phyloP scores from a whole-genome alignment of 768 basidiomycete species.

The Cubamyces sp. region DNA sequence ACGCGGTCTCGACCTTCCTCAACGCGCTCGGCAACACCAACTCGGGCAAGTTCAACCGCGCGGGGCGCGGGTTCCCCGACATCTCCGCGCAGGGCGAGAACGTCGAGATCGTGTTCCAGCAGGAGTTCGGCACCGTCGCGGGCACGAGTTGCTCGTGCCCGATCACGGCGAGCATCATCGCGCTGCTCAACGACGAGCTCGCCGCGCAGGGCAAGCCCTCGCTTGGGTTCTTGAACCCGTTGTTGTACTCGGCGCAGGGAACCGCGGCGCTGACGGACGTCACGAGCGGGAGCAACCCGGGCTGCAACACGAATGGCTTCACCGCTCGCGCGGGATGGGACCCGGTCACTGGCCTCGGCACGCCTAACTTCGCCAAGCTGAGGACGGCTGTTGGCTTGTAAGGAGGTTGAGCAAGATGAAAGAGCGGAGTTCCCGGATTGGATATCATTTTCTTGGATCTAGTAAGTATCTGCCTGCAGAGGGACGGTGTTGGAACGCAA shows the following conservation, averaged over 20 bases:
- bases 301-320: slow-evolving; percentile 40
- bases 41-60: slow-evolving; percentile 35
- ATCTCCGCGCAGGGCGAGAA: slow-evolving; percentile 43
- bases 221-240: slow-evolving; percentile 43
- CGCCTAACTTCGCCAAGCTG: slow-evolving; percentile 54
- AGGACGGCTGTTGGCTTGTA: slow-evolving; percentile 19
- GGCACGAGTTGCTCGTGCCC: slow-evolving; percentile 41
- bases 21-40: slow-evolving; percentile 33
- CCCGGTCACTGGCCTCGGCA: slow-evolving; percentile 60
- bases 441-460: too few species aligned
- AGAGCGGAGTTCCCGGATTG: too few species aligned
- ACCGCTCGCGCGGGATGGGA: slow-evolving; percentile 37
- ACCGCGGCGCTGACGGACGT: slow-evolving; percentile 33
- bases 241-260: slow-evolving; percentile 33
- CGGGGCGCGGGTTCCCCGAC: slow-evolving; percentile 51
- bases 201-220: slow-evolving; percentile 34
- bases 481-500: too few species aligned
- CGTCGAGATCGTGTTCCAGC: slow-evolving; percentile 34
- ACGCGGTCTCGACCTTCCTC: slow-evolving; percentile 42
- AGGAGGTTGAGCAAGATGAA: too few species aligned
- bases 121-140: slow-evolving; percentile 27
- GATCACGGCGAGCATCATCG: slow-evolving; percentile 38
- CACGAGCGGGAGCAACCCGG: slow-evolving; percentile 25
- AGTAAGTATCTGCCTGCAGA: too few species aligned
- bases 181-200: slow-evolving; percentile 41